Base-by-base conservation (phyloP, 805 yeast genomes). In the Saccharomyces paradoxus region DNA sequence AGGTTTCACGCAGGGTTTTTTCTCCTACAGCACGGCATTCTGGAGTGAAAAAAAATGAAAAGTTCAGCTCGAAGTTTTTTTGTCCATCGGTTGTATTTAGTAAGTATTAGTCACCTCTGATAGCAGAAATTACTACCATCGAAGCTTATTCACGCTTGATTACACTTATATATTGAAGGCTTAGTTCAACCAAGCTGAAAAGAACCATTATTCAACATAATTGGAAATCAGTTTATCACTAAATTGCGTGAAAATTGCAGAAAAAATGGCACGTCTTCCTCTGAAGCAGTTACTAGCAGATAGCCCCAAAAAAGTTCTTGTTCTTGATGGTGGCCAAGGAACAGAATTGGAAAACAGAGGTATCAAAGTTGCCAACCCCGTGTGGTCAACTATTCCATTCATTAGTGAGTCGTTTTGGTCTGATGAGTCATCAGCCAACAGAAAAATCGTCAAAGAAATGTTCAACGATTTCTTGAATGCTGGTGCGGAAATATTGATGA, bases 361-460 rank as follows among this genome's bases (percentile, higher is more conserved):
- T 10, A 71, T 77, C 21, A 61, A 68, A 44, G 75, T 78, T 14
- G 73, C 73, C 48, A 75, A 78, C 46, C 74, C 74, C 9, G 71
- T 85, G 9, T 86, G 91, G 90, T 81, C 87, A 0, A 83, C 87
- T 0, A 61, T 74, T 32, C 81, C 81, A 1, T 70, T 83, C 21
- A 54, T 79, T 7, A 55, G 51, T 26, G 63, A 58, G 2, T 52
- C 57, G 13, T 64, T 65, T 52, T 63, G 70, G 67, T 49, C 60
- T 2, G 55, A 53, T 26, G 47, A 50, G 24, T 55, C 60, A 2
- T 61, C 61, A 10, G 46, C 51, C n/a, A 61, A 75, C 48, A 81
- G 83, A 2, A 64, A 71, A 14, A 70, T 72, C 29, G 71, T 85
- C 22, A 66, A 70, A 48, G 64, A 70, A 13, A 71, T 86, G 55